Evolutionary conservation across 352 stramenopile genomes (phyloP), one percentile per base, ranked within the genome.

Genomic region (Phytopythium montanum): DNA sequence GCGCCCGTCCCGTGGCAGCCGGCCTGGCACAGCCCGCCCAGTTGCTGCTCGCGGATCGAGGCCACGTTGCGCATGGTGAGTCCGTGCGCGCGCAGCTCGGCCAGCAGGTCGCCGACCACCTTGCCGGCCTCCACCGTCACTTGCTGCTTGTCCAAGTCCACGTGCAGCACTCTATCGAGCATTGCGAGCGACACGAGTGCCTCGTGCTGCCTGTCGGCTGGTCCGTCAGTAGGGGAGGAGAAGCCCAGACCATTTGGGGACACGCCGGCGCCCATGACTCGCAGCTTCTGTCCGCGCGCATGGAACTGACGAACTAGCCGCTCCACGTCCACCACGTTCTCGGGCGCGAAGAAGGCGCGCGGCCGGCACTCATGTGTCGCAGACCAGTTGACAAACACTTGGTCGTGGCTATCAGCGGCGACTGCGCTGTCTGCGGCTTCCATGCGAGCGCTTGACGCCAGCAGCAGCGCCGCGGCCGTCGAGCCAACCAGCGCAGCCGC

Each of bases 21-120:
- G 61, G 87, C 94, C 69, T 98, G 95, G 19, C 94, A 92, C 64
- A 99, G 99, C 2, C 97, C 97, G 33, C 95, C 97, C 36, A 99
- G 89, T 64, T 99, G 96, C 67, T 99, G 97, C 70, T 99, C 94
- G 36, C 93, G 95, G 70, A 99, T 99, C 5, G 92, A 98, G 28
- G 97, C 97, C n/a, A 99, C 90, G 62, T 99, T 99, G 51, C 98
- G 90, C 68, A 99, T 94, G 28, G 97, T 99, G 59, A 99, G 73
- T 44, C 88, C 86, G 65, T 98, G 72, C 21, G 58, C 66, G 9
- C 83, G 79, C 19, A 93, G 66, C 59, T 90, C 85, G 59, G 88
- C 78, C 54, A 94, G 78, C 54, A 94, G 61, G 41, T 92, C 73
- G 16, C 82, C 85, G 44, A 94, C 81, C 41, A 92, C 82, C 56